These are phyloP conservation scores for Kurtzmaniella cleridarum DNA, from an alignment of 805 yeast genomes.

Conservation along the genomic window DNA sequence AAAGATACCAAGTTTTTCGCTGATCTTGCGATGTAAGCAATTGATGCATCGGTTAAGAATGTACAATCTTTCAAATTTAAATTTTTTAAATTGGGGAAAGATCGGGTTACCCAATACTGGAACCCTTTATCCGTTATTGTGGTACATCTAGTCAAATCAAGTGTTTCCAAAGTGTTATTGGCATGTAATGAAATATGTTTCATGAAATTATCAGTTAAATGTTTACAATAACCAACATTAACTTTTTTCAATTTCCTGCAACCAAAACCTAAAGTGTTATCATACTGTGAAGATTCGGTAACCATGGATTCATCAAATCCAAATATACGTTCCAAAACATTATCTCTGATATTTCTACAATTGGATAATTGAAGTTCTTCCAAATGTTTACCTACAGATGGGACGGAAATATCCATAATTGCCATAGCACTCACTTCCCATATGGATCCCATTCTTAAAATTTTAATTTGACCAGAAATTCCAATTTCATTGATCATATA, in stretches of 20 bases:
- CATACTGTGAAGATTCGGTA: conserved; percentile 6
- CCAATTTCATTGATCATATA: conserved; percentile 69
- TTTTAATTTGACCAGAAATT: conserved; percentile 51
- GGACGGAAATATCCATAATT: conserved; percentile 69
- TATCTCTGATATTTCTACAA: conserved; percentile 69
- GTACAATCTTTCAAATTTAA: conserved; percentile 68
- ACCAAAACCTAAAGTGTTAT: conserved; percentile 36
- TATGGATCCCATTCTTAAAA: conserved; percentile 57
- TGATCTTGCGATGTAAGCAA: conserved; percentile 55
- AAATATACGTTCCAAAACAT: conserved; percentile 62
- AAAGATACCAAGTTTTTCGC: conserved; percentile 53
- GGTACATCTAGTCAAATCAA: conserved; percentile 71
- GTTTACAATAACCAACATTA: conserved; percentile 70
- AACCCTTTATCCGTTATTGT: conserved; percentile 74
- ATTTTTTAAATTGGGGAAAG: conserved; percentile 48
- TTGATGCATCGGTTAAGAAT: conserved; percentile 60
- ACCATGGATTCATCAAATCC: conserved; percentile 39
- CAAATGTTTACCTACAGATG: conserved; percentile 54
- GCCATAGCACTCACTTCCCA: conserved; percentile 83
- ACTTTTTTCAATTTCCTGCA: conserved; percentile 53
- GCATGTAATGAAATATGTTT: conserved; percentile 56
- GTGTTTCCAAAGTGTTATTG: conserved; percentile 45
- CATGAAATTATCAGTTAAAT: conserved; percentile 65
- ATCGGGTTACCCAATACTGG: conserved; percentile 54
- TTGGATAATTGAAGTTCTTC: conserved; percentile 63